Conservation (phyloP, 177 flowering plant genomes). For the Vitis hybrid region DNA sequence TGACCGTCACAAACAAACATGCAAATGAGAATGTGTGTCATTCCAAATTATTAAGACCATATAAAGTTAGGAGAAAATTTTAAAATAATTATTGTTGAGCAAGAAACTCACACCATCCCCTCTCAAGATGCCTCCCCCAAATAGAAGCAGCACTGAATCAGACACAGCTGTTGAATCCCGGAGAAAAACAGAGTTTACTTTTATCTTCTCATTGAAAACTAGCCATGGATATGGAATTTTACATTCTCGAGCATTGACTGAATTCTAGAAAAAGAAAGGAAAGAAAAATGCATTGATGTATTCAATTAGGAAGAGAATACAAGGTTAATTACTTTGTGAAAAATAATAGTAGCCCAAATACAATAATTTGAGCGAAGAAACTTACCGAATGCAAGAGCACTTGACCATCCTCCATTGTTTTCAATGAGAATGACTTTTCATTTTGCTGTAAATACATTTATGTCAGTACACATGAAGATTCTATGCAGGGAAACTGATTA, state of each 20-base stretch:
- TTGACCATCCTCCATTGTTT: slow-evolving; percentile 95
- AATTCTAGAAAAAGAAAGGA: slow-evolving; percentile 50
- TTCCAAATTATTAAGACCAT: no score
- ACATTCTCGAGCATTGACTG: slow-evolving; percentile 74
- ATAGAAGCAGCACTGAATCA: slow-evolving; percentile 80
- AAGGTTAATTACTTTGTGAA: not conserved
- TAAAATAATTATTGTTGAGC: not conserved
- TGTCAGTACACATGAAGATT: slow-evolving; percentile 4
- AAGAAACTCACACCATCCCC: slow-evolving; percentile 58
- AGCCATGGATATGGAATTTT: slow-evolving; percentile 91
- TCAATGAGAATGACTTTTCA: slow-evolving; percentile 68
- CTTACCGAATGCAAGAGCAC: slow-evolving; percentile 83
- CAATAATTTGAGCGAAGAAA: slow-evolving; percentile 4
- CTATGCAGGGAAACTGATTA: not conserved
- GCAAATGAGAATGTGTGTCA: not conserved
- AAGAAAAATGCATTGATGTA: not conserved
- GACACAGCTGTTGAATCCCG: slow-evolving; percentile 92
- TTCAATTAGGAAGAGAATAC: not conserved
- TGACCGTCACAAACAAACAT: not conserved
- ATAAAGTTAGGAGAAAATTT: not conserved
- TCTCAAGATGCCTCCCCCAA: slow-evolving; percentile 74
- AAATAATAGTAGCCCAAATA: not conserved
- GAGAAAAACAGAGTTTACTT: slow-evolving; percentile 83
- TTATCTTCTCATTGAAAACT: slow-evolving; percentile 91
- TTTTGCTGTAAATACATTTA: slow-evolving; percentile 55